phyloP scores from a whole-genome alignment of 352 stramenopile species.

The Pythium sp. region DNA sequence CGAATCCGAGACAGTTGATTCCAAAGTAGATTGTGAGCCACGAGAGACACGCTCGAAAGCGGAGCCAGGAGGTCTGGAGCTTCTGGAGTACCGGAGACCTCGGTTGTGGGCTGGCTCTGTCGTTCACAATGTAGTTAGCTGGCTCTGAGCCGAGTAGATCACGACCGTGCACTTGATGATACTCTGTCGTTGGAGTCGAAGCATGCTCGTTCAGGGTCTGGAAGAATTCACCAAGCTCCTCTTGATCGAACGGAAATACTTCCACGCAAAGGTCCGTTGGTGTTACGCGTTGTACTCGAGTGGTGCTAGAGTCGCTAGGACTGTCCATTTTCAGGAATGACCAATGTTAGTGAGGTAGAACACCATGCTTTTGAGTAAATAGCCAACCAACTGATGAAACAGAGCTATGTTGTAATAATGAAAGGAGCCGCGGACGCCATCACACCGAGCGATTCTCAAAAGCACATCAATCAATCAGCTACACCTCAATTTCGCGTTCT shows the following conservation, averaged over 20 bases:
- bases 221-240: not conserved
- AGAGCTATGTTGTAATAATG: not conserved
- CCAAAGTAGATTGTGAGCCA: constrained; percentile 31
- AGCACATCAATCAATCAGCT: constrained; percentile 7
- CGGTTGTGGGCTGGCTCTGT: not conserved
- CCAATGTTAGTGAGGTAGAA: not conserved
- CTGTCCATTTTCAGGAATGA: constrained; percentile 6
- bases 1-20: constrained; percentile 24
- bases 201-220: not conserved
- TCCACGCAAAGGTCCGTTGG: not conserved
- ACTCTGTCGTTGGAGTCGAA: constrained; percentile 1
- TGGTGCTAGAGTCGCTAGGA: not conserved
- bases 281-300: not conserved
- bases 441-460: not conserved
- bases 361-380: not conserved
- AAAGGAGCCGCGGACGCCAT: not conserved
- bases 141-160: not conserved
- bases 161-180: not conserved
- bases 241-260: not conserved
- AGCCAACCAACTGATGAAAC: not conserved
- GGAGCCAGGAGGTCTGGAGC: constrained; percentile 14
- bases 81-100: not conserved
- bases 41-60: constrained; percentile 15
- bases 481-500: constrained; percentile 2
- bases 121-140: not conserved